Evolutionary conservation across 441 rosid genomes (phyloP), one percentile per base, ranked within the genome.

Genomic region (Gossypium gossypioides): DNA sequence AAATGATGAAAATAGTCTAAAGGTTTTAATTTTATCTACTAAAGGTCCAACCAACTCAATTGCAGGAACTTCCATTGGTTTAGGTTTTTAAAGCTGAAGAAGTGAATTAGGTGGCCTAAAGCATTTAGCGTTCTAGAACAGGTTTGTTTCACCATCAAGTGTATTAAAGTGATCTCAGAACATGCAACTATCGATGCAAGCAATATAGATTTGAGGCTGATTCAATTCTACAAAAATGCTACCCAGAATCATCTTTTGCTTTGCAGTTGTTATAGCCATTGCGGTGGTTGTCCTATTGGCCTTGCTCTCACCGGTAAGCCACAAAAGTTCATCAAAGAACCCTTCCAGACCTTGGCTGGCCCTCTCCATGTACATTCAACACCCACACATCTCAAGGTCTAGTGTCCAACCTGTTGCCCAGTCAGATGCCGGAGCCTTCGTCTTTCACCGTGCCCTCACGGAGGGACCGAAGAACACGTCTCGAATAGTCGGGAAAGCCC

Each of bases 401-500:
- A 51, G 75, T 15, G 44, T 6, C 13, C 75, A 74, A 3, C 75
- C 78, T 0, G 8, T 61, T 0, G 10, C 19, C 2, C 74, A 54
- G 32, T 21, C 82, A 1, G 73, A 22, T 15, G 74, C 72, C 0
- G 87, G 86, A 52, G 95, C 93, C 0, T 79, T 91, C 71, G 76
- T 84, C 51, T 93, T 89, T 73, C 96, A 83, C 58, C 87, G 84
- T 0, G 73, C 79, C 0, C 84, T 93, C 29, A 93, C 89, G 0
- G 84, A 91, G 65, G 92, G 92, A 50, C 96, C 92, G 0, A 77
- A 84, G 50, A 88, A 84, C 84, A 89, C 88, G 15, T 94, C 96
- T 0, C 80, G 83, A 32, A 74, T 84, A 1, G 80, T 91, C 0
- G 95, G 98, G 6, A 87, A 79, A 60, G 96, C 97, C 0, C 92